Percentiles rank a stretch among this genome's conserved stretches.
Conservation (phyloP, 2,329 filamentous ascomycete species). For the Davidsoniella virescens region DNA sequence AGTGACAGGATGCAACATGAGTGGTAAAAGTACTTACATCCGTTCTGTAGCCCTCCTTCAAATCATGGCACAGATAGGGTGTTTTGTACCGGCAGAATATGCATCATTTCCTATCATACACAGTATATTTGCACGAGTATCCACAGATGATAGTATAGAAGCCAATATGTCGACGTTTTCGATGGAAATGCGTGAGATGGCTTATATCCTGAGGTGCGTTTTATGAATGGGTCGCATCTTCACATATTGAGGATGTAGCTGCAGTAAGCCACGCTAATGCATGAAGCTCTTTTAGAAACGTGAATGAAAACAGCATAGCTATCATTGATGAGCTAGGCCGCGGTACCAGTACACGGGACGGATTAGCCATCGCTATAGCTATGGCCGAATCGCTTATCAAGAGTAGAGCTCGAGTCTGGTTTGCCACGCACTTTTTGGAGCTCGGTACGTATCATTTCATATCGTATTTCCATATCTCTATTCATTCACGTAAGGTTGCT, state of each 20-base stretch:
- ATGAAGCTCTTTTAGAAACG: slow-evolving; percentile 34
- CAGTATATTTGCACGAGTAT: slow-evolving; percentile 75
- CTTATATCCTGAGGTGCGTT: slow-evolving; percentile 59
- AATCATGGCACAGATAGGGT: slow-evolving; percentile 88
- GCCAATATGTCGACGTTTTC: slow-evolving; percentile 88
- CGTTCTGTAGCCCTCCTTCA: slow-evolving; percentile 66
- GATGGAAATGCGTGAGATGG: slow-evolving; percentile 88
- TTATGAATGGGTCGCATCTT: background rate
- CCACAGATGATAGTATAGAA: slow-evolving; percentile 75
- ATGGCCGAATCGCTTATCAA: slow-evolving; percentile 78
- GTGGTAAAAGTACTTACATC: slow-evolving; percentile 92
- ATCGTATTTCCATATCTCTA: background rate
- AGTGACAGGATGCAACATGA: slow-evolving; percentile 96
- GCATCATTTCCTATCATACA: slow-evolving; percentile 66
- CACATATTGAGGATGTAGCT: slow-evolving; percentile 11
- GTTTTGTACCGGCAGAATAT: slow-evolving; percentile 74
- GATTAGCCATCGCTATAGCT: slow-evolving; percentile 73
- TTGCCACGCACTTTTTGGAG: slow-evolving; percentile 83
- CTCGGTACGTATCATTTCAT: slow-evolving; percentile 29
- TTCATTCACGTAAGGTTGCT: background rate
- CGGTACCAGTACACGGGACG: slow-evolving; percentile 78
- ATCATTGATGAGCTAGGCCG: slow-evolving; percentile 88
- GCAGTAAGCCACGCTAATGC: background rate
- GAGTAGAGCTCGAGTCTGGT: slow-evolving; percentile 69
- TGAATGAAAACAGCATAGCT: slow-evolving; percentile 58